Conservation (phyloP, 2,329 filamentous ascomycete species). For the Sarocladium kiliense region DNA sequence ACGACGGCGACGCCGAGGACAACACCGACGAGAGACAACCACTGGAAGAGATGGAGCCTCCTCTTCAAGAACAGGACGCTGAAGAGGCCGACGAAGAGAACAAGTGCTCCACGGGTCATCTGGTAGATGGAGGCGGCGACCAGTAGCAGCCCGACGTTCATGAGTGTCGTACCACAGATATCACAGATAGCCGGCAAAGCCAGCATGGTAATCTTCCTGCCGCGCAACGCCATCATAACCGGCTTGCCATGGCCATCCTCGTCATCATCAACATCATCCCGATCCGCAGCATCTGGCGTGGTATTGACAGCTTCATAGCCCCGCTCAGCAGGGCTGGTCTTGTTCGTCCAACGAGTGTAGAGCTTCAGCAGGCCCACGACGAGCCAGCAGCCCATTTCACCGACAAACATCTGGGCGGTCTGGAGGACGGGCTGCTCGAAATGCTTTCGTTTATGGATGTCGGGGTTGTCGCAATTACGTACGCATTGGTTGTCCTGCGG, state of each 20-base stretch:
- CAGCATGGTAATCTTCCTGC: slow-evolving; percentile 68
- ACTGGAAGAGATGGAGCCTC: slow-evolving; percentile 81
- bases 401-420: slow-evolving; percentile 96
- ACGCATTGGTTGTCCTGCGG: slow-evolving; percentile 92
- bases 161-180: slow-evolving; percentile 89
- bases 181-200: slow-evolving; percentile 88
- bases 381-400: slow-evolving; percentile 94
- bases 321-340: slow-evolving; percentile 34
- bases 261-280: slow-evolving; percentile 28
- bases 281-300: slow-evolving; percentile 36
- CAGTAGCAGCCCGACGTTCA: slow-evolving; percentile 93
- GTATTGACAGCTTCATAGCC: slow-evolving; percentile 64
- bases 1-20: slow-evolving; percentile 85
- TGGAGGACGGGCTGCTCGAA: slow-evolving; percentile 97
- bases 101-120: slow-evolving; percentile 93
- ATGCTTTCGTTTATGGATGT: slow-evolving; percentile 59
- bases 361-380: slow-evolving; percentile 69
- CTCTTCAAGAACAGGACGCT: slow-evolving; percentile 85
- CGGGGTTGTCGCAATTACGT: slow-evolving; percentile 70
- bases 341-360: slow-evolving; percentile 52
- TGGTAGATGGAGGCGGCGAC: slow-evolving; percentile 97
- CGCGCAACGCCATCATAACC: slow-evolving; percentile 56
- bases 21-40: slow-evolving; percentile 81
- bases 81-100: slow-evolving; percentile 93
- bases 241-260: slow-evolving; percentile 22